Evolutionary conservation across 208 protist species (phyloP), one percentile per base, ranked within the genome.

Genomic region (Leishmania tarentolae): DNA sequence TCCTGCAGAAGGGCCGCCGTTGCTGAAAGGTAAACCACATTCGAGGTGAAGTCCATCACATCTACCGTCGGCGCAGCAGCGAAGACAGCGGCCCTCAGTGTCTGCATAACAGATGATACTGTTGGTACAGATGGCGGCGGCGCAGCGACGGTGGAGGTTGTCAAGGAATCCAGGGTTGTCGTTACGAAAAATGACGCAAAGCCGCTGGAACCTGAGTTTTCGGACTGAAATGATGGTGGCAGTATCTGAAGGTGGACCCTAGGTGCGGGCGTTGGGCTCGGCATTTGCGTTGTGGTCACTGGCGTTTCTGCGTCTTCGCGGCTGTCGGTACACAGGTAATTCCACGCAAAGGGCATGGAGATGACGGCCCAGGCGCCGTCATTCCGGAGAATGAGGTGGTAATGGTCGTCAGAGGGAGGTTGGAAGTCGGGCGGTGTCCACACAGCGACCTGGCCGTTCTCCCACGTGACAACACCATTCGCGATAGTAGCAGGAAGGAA

Each of bases 281-380:
- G 37, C 71, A 74, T 71, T 15, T 65, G 78, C 24, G 76, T 79
- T 40, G 83, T 74, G 8, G 81, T 85, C 15, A 71, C 79, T 6
- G 81, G 79, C 24, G 82, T 72, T 37, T 65, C 66, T 31, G 65
- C 68, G n/a, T 53, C 72, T 21, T 71, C 28, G 8, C 66, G 28
- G n/a, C 77, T 79, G 74, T 88, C 82, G 46, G 75, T 86, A 81
- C 89, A 94, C 24, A 93, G 76, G 57, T 92, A 88, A 17, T 69
- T 50, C 31, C 83, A 75, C 28, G 53, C 56, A 1, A 75, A 53
- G 56, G 79, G 87, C 4, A 79, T 68, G 65, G 84, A 56, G 13
- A 69, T 44, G 44, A 65, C 42, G 9, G 79, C 71, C 91, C 91
- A 94, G n/a, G 68, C 81, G 3, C 87, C 87, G 37, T 86, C 83